Evolutionary conservation across 257 asterid genomes (phyloP), one percentile per base, ranked within the genome.

Genomic region (Gentiana dahurica): DNA sequence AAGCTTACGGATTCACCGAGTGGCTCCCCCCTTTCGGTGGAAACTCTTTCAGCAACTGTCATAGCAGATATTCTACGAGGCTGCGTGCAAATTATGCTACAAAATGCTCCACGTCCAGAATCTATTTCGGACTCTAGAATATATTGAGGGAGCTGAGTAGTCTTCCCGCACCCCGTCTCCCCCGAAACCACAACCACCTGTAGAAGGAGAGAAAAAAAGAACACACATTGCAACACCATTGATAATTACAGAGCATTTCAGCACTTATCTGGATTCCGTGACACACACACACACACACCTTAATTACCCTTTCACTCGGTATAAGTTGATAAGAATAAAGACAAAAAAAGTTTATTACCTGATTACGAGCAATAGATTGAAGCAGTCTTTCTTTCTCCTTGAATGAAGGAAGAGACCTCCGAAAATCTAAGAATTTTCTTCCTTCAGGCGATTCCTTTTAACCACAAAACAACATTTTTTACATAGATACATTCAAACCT

Each of bases 131-230:
- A 85, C 85, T 91, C 98, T 66, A 91, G 71, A 65, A 91, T 80
- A 65, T 83, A 91, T 63, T 91, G 98, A 63, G 98, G 98, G 61
- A 91, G 95, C 72, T 91, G 98, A 39, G 98, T 91, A 65, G 98
- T 91, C 78, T 91, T 91, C 71, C 98, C 98, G 65, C 98, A 91
- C 69, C 98, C 98, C 57, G 98, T 91, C 81, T 91, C 98, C 51
- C 98, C 98, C 65, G 98, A 91, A 70, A 91, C 81, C 61, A 91
- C 97, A 53, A 87, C 86, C 60, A 91, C 97, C 97, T 91, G 79
- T 59, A 60, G 53, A 67, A 49, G 38, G 7, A 45, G 49, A 53
- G 49, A 39, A 45, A 59, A 61, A 49, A 44, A 38, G 39, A 47
- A 35, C 51, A 15, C 36, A 35, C 13, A 49, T 45, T 4, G 36